Conservation (phyloP, 2,329 filamentous ascomycete genomes). For the Ophiobolus disseminans region DNA sequence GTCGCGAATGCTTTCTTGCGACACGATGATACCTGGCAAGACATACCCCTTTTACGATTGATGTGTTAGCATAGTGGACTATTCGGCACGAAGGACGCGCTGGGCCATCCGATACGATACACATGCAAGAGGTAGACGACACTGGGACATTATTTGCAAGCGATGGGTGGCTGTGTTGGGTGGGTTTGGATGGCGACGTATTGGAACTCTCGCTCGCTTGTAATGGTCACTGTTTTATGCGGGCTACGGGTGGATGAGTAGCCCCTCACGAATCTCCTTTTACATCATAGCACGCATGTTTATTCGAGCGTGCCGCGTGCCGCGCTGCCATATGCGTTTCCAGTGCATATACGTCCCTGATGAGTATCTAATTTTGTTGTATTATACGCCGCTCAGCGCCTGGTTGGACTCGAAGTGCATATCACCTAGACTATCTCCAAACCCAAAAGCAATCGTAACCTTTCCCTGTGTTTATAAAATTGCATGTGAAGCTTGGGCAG, state of each 20-base stretch:
- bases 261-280: conserved; percentile 27
- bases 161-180: conserved; percentile 14
- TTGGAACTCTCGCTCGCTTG: conserved; percentile 32
- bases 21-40: conserved; percentile 43
- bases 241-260: conserved; percentile 22
- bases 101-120: conserved; percentile 6
- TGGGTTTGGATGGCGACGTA: conserved; percentile 27
- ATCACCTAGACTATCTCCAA: too few species aligned
- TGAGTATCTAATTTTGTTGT: too few species aligned
- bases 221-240: conserved; percentile 22
- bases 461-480: background rate
- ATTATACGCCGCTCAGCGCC: too few species aligned
- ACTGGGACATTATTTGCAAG: conserved; percentile 16
- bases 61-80: conserved; percentile 45
- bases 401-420: too few species aligned
- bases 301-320: conserved; percentile 34
- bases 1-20: conserved; percentile 32
- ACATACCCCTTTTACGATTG: conserved; percentile 48
- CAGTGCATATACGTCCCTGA: background rate
- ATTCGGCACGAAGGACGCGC: conserved; percentile 26
- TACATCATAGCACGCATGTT: conserved; percentile 35
- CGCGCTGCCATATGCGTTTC: conserved; percentile 9
- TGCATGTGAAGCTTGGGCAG: background rate
- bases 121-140: conserved; percentile 31
- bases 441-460: background rate